phyloP scores from a whole-genome alignment of 345 rosid genomes.

The Streptanthus diversifolius region DNA sequence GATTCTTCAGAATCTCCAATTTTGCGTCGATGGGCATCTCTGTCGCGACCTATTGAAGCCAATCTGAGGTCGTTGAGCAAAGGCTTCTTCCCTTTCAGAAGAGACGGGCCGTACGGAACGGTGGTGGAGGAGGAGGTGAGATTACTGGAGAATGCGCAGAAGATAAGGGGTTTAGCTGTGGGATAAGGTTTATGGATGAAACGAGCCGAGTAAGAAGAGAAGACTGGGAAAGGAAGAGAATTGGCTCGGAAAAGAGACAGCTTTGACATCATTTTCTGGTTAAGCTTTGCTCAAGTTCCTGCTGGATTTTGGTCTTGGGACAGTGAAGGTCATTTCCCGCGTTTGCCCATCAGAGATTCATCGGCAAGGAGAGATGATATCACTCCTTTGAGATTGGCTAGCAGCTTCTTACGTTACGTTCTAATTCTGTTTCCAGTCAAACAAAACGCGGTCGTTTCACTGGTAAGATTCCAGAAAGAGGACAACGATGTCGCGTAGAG shows the following conservation, averaged over 20 bases:
- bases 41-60: neutral
- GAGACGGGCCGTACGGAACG: conserved; percentile 72
- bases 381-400: neutral
- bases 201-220: conserved; percentile 29
- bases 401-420: too few species aligned
- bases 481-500: neutral
- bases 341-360: conserved; percentile 20
- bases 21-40: conserved; percentile 12
- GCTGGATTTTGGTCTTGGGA: neutral
- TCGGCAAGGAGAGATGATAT: neutral
- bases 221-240: conserved; percentile 35
- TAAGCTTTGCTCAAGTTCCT: neutral
- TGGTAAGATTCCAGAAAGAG: neutral
- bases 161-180: conserved; percentile 31
- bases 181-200: conserved; percentile 34
- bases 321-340: conserved; percentile 24
- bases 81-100: conserved; percentile 57
- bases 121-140: conserved; percentile 12
- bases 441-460: neutral
- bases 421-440: neutral
- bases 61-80: neutral
- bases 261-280: conserved; percentile 43
- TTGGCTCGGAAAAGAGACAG: conserved; percentile 40
- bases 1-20: conserved; percentile 17
- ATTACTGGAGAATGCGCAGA: conserved; percentile 35